These are phyloP conservation scores for Lotmaria passim DNA, from an alignment of 208 protist species.

Conservation along the genomic window DNA sequence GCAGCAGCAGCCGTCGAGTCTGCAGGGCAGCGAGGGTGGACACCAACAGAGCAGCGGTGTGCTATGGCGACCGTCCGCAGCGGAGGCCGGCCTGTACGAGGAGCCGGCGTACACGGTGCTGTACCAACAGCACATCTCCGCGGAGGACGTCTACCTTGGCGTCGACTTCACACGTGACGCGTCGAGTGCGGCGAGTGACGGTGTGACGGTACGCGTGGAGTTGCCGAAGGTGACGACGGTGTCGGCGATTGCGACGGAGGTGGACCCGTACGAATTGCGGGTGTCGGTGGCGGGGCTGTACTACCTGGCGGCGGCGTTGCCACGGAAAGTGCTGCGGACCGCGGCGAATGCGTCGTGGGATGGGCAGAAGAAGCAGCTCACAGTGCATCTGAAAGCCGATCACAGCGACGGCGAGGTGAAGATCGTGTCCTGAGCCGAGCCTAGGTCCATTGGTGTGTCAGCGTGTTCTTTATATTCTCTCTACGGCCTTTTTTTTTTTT, in stretches of 20 bases:
- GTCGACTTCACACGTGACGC: conserved; percentile 72
- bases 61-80: conserved; percentile 28
- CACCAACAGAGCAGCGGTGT: not conserved
- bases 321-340: conserved; percentile 55
- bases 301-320: conserved; percentile 68
- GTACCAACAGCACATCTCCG: conserved; percentile 76
- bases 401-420: conserved; percentile 37
- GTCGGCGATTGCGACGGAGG: conserved; percentile 59
- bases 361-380: conserved; percentile 53
- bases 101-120: conserved; percentile 78
- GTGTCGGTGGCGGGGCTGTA: conserved; percentile 61
- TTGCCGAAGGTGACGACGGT: conserved; percentile 56
- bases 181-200: conserved; percentile 60
- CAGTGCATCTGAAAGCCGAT: conserved; percentile 61
- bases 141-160: conserved; percentile 88
- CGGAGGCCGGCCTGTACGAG: conserved; percentile 22
- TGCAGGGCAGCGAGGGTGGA: conserved; percentile 9
- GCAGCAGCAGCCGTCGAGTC: not conserved
- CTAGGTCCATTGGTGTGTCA: not conserved
- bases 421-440: conserved; percentile 16
- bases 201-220: conserved; percentile 77
- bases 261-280: conserved; percentile 67
- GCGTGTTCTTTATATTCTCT: not conserved
- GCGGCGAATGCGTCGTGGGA: conserved; percentile 80
- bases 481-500: conserved; percentile 5